A percentile compares a stretch with the other conserved stretches of the same genome.
These are phyloP conservation scores for Ophiostoma pallidulum DNA, from an alignment of 2,329 filamentous ascomycete species.

Conservation along the genomic window DNA sequence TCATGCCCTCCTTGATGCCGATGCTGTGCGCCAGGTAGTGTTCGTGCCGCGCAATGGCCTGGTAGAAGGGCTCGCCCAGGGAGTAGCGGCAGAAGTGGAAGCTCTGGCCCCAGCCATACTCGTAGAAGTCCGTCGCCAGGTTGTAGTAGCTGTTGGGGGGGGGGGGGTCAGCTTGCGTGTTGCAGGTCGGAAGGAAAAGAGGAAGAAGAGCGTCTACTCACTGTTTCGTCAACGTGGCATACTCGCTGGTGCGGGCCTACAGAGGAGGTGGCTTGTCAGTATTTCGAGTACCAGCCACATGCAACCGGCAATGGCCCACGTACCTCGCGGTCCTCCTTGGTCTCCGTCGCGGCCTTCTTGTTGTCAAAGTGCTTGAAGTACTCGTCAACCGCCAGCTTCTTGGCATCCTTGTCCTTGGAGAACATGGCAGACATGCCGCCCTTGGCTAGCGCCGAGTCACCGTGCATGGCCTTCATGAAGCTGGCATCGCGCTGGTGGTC, in stretches of 20 bases:
- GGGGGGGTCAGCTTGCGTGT: neutral
- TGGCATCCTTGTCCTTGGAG: conserved; percentile 57
- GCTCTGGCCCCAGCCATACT: conserved; percentile 91
- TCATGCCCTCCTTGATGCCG: conserved; percentile 75
- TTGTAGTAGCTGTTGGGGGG: conserved; percentile 57
- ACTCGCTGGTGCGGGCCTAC: conserved; percentile 72
- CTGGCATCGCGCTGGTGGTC: conserved; percentile 77
- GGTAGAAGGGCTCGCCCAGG: conserved; percentile 73
- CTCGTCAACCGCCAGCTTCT: conserved; percentile 59
- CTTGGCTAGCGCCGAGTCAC: conserved; percentile 53
- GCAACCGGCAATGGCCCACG: conserved; percentile 21
- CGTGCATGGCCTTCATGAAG: conserved; percentile 86
- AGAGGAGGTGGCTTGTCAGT: neutral
- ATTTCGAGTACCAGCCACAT: neutral
- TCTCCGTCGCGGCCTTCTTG: conserved; percentile 66
- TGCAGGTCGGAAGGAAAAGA: no score
- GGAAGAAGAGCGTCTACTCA: conserved; percentile 28
- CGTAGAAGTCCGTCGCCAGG: conserved; percentile 89
- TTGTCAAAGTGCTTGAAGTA: conserved; percentile 87
- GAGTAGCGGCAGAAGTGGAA: conserved; percentile 98
- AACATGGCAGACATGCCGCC: conserved; percentile 79
- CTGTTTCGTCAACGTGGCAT: conserved; percentile 89
- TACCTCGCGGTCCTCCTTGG: conserved; percentile 70
- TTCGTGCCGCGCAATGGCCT: conserved; percentile 92
- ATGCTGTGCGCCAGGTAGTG: conserved; percentile 93